Evolutionary conservation across 805 yeast species (phyloP).

Genomic region (Saturnispora sekii): DNA sequence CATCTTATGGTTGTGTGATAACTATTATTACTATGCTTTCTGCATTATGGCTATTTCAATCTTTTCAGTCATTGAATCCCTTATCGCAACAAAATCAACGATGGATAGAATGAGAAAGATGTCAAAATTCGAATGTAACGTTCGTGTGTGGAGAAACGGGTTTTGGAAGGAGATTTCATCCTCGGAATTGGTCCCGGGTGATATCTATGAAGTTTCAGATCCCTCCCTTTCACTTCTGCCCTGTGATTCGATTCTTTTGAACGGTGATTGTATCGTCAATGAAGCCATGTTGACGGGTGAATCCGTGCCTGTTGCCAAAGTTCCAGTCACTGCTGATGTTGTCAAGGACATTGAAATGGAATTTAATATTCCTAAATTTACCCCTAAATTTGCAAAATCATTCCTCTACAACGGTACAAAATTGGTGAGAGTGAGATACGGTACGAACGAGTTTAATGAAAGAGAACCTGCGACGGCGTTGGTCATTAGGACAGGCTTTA

Average conservation of each 20-base stretch:
- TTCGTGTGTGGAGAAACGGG: conserved; percentile 84
- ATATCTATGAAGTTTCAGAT: conserved; percentile 83
- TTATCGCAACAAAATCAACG: conserved; percentile 76
- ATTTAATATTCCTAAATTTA: conserved; percentile 44
- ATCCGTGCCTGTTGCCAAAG: conserved; percentile 89
- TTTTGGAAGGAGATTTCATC: conserved; percentile 82
- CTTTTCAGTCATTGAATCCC: conserved; percentile 67
- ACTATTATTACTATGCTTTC: conserved; percentile 85
- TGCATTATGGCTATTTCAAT: conserved; percentile 86
- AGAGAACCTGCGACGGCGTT: conserved; percentile 79
- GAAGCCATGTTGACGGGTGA: conserved; percentile 98
- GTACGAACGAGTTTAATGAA: conserved; percentile 45
- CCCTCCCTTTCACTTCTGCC: conserved; percentile 70
- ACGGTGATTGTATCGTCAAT: conserved; percentile 94
- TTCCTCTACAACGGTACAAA: conserved; percentile 84
- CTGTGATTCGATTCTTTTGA: conserved; percentile 76
- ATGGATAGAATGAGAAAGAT: conserved; percentile 63
- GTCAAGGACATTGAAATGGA: conserved; percentile 49
- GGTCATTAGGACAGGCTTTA: conserved; percentile 84
- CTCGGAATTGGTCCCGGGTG: conserved; percentile 88
- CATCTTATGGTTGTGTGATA: conserved; percentile 83
- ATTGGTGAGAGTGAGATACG: conserved; percentile 69
- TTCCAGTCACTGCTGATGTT: conserved; percentile 53
- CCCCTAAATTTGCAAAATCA: conserved; percentile 61
- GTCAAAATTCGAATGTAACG: conserved; percentile 66